Conservation (phyloP, 331 rosid genomes). For the Acacia pycnantha region DNA sequence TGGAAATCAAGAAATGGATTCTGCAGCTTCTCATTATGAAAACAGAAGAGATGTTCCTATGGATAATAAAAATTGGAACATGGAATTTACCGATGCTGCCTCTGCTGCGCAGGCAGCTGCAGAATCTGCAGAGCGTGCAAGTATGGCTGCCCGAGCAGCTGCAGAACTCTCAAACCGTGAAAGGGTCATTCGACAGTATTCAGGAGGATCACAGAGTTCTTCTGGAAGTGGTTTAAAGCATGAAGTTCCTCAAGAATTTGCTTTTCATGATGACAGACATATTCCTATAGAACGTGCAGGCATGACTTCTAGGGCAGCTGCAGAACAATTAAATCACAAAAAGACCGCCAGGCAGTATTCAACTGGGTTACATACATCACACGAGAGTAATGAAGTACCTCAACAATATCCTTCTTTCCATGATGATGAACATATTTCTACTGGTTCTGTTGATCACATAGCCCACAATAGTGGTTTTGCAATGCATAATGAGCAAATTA, state of each 20-base stretch:
- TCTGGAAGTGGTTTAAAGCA: slow-evolving; percentile 29
- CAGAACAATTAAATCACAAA: slow-evolving; percentile 67
- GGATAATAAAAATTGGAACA: slow-evolving; percentile 54
- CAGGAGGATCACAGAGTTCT: slow-evolving; percentile 54
- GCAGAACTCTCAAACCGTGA: slow-evolving; percentile 81
- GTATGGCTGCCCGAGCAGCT: slow-evolving; percentile 98
- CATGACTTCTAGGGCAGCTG: slow-evolving; percentile 95
- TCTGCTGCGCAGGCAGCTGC: slow-evolving; percentile 99
- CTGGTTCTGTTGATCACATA: slow-evolving; percentile 33
- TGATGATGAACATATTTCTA: slow-evolving; percentile 38
- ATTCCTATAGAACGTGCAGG: slow-evolving; percentile 73
- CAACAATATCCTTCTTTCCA: slow-evolving; percentile 26
- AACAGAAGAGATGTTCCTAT: slow-evolving; percentile 40
- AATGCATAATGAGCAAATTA: slow-evolving; percentile 32
- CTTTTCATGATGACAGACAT: slow-evolving; percentile 37
- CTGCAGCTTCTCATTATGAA: slow-evolving; percentile 47
- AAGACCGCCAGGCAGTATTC: slow-evolving; percentile 51
- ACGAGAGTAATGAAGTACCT: slow-evolving; percentile 39
- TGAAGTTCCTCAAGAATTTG: slow-evolving; percentile 45
- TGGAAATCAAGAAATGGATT: slow-evolving; percentile 37
- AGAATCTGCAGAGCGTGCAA: slow-evolving; percentile 92
- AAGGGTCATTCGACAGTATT: slow-evolving; percentile 47
- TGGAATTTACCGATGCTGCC: slow-evolving; percentile 91
- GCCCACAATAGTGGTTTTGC: slow-evolving; percentile 34
- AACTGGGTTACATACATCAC: slow-evolving; percentile 44